Evolutionary conservation across 2,329 filamentous ascomycete species (phyloP).

Genomic region (Colletotrichum ledebouriae): DNA sequence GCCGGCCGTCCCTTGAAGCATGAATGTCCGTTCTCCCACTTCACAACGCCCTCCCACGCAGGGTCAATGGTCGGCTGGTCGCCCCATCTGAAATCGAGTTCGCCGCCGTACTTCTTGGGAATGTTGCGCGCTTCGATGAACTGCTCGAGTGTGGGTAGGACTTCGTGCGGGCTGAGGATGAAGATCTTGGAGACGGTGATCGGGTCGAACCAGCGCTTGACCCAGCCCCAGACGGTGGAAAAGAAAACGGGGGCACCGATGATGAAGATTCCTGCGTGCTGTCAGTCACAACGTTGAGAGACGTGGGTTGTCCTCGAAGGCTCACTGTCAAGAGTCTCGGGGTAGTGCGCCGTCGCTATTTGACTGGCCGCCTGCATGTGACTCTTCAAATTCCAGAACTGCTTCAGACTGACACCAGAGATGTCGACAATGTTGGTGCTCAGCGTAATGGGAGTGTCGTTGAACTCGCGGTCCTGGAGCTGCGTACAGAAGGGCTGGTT

Average conservation of each 20-base stretch:
- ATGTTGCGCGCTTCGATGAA: constrained; percentile 89
- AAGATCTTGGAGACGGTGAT: constrained; percentile 97
- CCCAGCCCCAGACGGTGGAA: constrained; percentile 93
- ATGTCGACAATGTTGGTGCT: constrained; percentile 97
- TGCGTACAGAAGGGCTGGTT: constrained; percentile 87
- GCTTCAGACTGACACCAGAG: constrained; percentile 85
- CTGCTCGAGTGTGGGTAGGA: constrained; percentile 79
- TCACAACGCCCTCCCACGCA: constrained; percentile 61
- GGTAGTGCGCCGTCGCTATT: constrained; percentile 93
- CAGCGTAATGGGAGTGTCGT: constrained; percentile 88
- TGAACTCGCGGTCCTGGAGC: constrained; percentile 77
- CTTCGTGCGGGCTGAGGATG: constrained; percentile 81
- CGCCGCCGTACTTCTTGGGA: constrained; percentile 89
- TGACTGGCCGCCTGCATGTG: constrained; percentile 95
- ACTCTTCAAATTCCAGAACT: constrained; percentile 94
- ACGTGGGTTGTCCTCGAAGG: constrained; percentile 55
- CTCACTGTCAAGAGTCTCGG: constrained; percentile 89
- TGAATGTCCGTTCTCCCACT: constrained; percentile 66
- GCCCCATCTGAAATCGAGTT: constrained; percentile 86
- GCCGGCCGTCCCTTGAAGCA: constrained; percentile 69
- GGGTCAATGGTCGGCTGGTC: constrained; percentile 81
- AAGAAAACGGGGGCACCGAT: constrained; percentile 93
- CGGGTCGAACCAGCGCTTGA: constrained; percentile 96
- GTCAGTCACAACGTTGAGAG: constrained; percentile 38
- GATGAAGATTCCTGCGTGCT: constrained; percentile 66